Evolutionary conservation across 208 protist species (phyloP).

Genomic region (Entamoeba moshkovskii): DNA sequence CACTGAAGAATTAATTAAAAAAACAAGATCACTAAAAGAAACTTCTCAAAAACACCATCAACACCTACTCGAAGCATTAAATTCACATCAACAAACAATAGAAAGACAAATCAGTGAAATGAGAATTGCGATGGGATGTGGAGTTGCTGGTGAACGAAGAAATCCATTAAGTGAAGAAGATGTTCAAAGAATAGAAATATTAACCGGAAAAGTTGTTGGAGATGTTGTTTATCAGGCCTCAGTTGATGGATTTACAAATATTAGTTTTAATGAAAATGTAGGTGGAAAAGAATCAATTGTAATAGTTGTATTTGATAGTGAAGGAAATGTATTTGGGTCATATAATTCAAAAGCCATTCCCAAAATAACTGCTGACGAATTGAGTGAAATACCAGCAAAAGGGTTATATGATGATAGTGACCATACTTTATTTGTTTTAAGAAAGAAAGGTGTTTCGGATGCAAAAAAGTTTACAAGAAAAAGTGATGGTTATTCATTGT

Average conservation of each 20-base stretch:
- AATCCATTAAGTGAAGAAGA: not conserved
- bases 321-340: not conserved
- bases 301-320: not conserved
- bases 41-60: not conserved
- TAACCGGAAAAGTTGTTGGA: not conserved
- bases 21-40: not conserved
- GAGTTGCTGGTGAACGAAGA: not conserved
- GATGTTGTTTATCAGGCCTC: not conserved
- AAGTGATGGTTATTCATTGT: not conserved
- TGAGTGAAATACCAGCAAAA: not conserved
- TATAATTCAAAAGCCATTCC: not conserved
- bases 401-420: not conserved
- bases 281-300: not conserved
- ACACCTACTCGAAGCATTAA: not conserved
- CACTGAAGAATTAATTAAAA: not conserved
- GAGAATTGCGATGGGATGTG: not conserved
- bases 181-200: not conserved
- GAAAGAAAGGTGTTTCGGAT: not conserved
- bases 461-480: not conserved
- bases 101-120: not conserved
- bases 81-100: not conserved
- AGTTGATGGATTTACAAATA: not conserved
- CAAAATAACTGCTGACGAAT: not conserved
- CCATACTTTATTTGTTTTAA: not conserved
- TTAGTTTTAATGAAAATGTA: not conserved